Evolutionary conservation across 257 asterid genomes (phyloP).

Genomic region (Solanum gandarillasii): DNA sequence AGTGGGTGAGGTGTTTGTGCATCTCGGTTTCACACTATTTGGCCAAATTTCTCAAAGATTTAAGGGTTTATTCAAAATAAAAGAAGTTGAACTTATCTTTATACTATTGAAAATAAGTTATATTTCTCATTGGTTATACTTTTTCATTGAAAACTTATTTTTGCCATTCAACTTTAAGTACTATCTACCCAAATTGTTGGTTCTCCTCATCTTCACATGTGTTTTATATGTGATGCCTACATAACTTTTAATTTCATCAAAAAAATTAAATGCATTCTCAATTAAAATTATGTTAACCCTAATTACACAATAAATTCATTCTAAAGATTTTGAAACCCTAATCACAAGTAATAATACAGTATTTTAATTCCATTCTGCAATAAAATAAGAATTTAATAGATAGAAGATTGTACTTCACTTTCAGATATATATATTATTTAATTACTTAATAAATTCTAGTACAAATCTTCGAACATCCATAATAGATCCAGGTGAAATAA

Average conservation of each 20-base stretch:
- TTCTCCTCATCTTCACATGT: background rate
- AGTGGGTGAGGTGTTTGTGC: background rate
- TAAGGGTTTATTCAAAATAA: accelerated
- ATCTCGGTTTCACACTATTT: background rate
- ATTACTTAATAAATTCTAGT: constrained; percentile 45
- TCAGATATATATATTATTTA: background rate
- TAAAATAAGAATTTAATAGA: background rate
- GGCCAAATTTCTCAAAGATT: background rate
- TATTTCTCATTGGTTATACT: background rate
- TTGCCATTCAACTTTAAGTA: background rate
- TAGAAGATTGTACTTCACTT: background rate
- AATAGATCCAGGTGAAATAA: constrained; percentile 75
- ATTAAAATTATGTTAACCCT: too few relatives aligned
- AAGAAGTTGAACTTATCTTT: background rate
- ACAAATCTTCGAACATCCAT: constrained; percentile 45
- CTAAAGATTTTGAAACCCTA: background rate
- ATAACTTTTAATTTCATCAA: too few relatives aligned
- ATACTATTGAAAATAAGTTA: background rate
- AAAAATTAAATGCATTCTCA: too few relatives aligned
- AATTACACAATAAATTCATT: background rate
- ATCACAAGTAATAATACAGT: background rate
- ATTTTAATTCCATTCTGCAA: background rate
- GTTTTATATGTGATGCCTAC: background rate
- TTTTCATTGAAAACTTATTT: background rate
- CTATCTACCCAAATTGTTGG: background rate